These are phyloP conservation scores for Panus rudis DNA, from an alignment of 768 basidiomycete genomes.

Conservation along the genomic window DNA sequence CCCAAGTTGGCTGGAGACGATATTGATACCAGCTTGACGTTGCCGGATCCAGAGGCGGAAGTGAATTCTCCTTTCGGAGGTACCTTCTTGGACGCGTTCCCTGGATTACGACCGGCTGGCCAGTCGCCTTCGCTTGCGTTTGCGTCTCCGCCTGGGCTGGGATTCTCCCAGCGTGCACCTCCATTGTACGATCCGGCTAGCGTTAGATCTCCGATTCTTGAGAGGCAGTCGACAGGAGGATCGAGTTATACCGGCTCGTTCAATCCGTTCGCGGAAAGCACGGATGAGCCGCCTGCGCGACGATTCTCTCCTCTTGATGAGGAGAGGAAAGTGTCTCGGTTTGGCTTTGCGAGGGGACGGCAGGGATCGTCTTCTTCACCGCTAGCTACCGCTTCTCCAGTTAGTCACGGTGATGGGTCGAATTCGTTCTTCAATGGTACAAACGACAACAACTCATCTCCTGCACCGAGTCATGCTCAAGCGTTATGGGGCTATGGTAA, in stretches of 20 bases:
- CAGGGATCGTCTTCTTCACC: conserved; percentile 62
- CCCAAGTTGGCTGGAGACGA: conserved; percentile 55
- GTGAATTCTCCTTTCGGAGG: conserved; percentile 55
- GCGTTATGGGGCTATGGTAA: conserved; percentile 42
- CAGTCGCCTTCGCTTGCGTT: conserved; percentile 29
- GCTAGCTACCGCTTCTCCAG: conserved; percentile 47
- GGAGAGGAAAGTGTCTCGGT: conserved; percentile 72
- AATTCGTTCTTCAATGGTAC: conserved; percentile 39
- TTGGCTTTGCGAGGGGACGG: conserved; percentile 72
- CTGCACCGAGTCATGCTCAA: conserved; percentile 22
- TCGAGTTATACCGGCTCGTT: conserved; percentile 68
- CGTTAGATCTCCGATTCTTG: conserved; percentile 33
- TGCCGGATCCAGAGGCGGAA: conserved; percentile 41
- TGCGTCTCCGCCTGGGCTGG: conserved; percentile 43
- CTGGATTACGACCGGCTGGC: conserved; percentile 42
- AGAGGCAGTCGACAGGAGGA: conserved; percentile 39
- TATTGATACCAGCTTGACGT: conserved; percentile 31
- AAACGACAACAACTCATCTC: conserved; percentile 30
- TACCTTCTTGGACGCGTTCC: conserved; percentile 65
- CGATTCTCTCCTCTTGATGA: conserved; percentile 41
- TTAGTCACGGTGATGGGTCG: conserved; percentile 41
- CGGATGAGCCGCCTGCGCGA: conserved; percentile 36
- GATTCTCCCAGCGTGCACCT: conserved; percentile 34
- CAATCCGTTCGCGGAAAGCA: conserved; percentile 68
- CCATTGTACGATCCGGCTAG: conserved; percentile 51